A percentile compares a stretch with the other conserved stretches of the same genome.
phyloP scores from a whole-genome alignment of 192 early-diverging fungal genomes.

The Entophlyctis luteolus region DNA sequence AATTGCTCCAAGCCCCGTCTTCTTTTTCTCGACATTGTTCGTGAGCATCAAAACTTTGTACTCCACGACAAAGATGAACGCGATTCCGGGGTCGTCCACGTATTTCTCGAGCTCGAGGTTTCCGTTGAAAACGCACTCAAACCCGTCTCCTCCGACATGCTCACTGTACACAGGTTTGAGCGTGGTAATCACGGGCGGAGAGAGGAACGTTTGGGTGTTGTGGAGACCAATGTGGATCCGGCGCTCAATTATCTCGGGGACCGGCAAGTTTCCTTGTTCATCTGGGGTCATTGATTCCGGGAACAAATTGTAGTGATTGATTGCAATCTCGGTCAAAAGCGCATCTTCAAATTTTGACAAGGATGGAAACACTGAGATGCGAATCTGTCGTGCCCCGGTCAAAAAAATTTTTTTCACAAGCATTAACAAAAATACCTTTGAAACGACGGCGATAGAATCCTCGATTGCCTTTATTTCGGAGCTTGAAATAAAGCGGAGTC shows the following conservation, averaged over 20 bases:
- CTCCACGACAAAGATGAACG: conserved; percentile 47
- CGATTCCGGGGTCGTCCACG: conserved; percentile 26
- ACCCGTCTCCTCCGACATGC: conserved; percentile 22
- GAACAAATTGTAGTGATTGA: conserved; percentile 12
- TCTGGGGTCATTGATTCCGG: conserved; percentile 23
- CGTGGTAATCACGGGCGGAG: conserved; percentile 31
- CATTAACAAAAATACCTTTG: conserved; percentile 20
- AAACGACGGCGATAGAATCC: conserved; percentile 9
- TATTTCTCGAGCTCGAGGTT: conserved; percentile 34
- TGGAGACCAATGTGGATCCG: conserved; percentile 49
- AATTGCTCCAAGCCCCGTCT: conserved; percentile 20
- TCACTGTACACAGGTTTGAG: conserved; percentile 27
- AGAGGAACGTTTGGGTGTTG: conserved; percentile 44
- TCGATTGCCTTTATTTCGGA: conserved; percentile 8
- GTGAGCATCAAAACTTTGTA: conserved; percentile 38
- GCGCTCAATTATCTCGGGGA: conserved; percentile 39
- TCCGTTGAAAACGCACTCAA: conserved; percentile 37
- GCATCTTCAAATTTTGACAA: conserved; percentile 31
- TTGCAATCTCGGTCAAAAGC: conserved; percentile 17
- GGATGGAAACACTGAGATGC: conserved; percentile 29
- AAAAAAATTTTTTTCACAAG: background rate
- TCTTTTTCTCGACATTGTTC: conserved; percentile 26
- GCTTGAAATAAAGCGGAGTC: conserved; percentile 11
- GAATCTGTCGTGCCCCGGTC: background rate
- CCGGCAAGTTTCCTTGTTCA: conserved; percentile 14